These are phyloP conservation scores for Xylariales sp. DNA, from an alignment of 2,329 filamentous ascomycete genomes.

Conservation along the genomic window DNA sequence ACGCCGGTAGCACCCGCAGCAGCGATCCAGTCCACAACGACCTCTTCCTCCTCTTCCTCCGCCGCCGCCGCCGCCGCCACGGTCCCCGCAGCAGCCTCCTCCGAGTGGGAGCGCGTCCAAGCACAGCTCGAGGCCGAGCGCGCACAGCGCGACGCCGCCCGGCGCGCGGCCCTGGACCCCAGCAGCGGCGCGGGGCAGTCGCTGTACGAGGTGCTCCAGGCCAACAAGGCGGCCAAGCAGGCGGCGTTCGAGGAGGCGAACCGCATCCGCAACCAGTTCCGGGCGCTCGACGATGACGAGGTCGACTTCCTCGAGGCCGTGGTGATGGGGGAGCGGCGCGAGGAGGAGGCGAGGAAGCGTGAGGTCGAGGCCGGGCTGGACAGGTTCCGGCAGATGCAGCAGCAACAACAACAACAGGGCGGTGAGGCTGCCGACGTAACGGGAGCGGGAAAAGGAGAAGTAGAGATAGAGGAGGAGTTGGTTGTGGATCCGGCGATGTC, in stretches of 20 bases:
- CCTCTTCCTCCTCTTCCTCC: constrained; percentile 11
- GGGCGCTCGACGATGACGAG: constrained; percentile 73
- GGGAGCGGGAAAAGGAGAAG: constrained; percentile 46
- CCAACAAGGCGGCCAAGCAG: constrained; percentile 83
- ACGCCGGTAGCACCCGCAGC: no score
- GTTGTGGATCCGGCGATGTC: constrained; percentile 15
- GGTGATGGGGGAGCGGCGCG: constrained; percentile 39
- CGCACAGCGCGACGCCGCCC: constrained; percentile 46
- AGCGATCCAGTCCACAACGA: constrained; percentile 5
- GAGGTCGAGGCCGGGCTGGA: constrained; percentile 55
- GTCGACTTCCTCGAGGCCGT: constrained; percentile 68
- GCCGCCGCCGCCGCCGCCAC: not conserved
- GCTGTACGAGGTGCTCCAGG: constrained; percentile 72
- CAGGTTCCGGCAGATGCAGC: no score
- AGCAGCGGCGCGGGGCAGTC: constrained; percentile 49
- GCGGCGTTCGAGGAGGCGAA: constrained; percentile 74
- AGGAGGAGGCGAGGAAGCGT: constrained; percentile 48
- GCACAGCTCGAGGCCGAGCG: constrained; percentile 59
- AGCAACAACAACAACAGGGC: no score
- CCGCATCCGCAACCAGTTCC: constrained; percentile 71
- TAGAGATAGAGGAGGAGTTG: constrained; percentile 13
- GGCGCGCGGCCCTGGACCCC: constrained; percentile 34
- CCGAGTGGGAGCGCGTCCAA: constrained; percentile 63
- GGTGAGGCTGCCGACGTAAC: no score
- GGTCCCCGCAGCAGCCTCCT: constrained; percentile 9